Evolutionary conservation across 352 stramenopile species (phyloP).

Genomic region (Pythium utonaiense): DNA sequence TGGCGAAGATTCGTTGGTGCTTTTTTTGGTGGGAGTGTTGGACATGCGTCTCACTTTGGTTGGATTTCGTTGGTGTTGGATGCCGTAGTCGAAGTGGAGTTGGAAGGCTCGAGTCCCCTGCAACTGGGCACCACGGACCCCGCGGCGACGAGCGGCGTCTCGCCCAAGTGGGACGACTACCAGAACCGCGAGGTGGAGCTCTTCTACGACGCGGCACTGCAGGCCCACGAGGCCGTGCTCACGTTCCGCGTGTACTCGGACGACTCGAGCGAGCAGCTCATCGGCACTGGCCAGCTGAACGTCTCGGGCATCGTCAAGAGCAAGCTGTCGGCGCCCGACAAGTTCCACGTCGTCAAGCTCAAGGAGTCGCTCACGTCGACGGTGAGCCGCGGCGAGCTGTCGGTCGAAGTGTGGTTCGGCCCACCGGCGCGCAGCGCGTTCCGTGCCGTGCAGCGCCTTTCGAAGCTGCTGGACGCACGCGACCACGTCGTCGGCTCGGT

Average conservation of each 20-base stretch:
- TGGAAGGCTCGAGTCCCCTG: slow-evolving; percentile 63
- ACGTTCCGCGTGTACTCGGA: slow-evolving; percentile 73
- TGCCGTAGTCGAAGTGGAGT: slow-evolving; percentile 55
- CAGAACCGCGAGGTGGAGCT: slow-evolving; percentile 82
- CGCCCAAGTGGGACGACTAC: slow-evolving; percentile 61
- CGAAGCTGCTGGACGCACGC: slow-evolving; percentile 70
- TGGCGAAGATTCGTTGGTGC: slow-evolving; percentile 7
- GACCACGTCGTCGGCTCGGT: slow-evolving; percentile 58
- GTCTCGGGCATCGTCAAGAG: slow-evolving; percentile 36
- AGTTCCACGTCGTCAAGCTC: slow-evolving; percentile 44
- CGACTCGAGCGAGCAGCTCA: slow-evolving; percentile 67
- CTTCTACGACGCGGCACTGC: slow-evolving; percentile 60
- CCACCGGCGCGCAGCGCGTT: slow-evolving; percentile 76
- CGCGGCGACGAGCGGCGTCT: slow-evolving; percentile 51
- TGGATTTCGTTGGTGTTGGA: slow-evolving; percentile 4
- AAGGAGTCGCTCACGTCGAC: slow-evolving; percentile 38
- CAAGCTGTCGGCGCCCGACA: slow-evolving; percentile 29
- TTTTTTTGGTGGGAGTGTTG: slow-evolving; percentile 1
- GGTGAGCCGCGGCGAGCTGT: slow-evolving; percentile 55
- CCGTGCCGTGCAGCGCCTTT: slow-evolving; percentile 61
- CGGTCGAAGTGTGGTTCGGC: slow-evolving; percentile 67
- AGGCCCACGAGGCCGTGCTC: slow-evolving; percentile 43
- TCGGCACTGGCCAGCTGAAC: slow-evolving; percentile 66
- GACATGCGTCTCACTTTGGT: background rate
- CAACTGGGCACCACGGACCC: slow-evolving; percentile 64